Evolutionary conservation across 2,329 filamentous ascomycete genomes (phyloP).

Genomic region (Scopulariopsis brevicaulis): DNA sequence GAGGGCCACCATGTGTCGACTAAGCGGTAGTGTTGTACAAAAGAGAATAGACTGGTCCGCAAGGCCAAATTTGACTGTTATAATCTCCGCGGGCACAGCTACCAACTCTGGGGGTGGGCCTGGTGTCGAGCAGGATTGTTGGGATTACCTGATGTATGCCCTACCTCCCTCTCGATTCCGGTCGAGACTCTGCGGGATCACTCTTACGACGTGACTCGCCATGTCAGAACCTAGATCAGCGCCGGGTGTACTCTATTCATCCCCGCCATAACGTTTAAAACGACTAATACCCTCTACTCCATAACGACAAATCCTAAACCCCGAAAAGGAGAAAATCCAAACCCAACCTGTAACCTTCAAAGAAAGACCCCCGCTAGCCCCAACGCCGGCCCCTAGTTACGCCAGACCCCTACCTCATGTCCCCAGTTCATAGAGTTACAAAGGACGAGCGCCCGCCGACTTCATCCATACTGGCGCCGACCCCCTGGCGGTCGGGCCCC

Average conservation of each 20-base stretch:
- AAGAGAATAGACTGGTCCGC: not conserved
- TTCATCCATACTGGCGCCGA: too few species aligned
- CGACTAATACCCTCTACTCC: not conserved
- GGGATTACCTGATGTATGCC: too few species aligned
- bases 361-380: not conserved
- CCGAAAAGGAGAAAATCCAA: not conserved
- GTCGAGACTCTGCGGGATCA: too few species aligned
- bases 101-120: too few species aligned
- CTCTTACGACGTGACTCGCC: too few species aligned
- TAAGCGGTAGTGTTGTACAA: not conserved
- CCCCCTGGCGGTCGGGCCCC: too few species aligned
- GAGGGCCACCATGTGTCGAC: conserved; percentile 6
- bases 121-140: too few species aligned
- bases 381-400: not conserved
- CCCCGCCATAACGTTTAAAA: not conserved
- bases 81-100: too few species aligned
- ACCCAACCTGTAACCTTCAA: not conserved
- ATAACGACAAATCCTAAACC: not conserved
- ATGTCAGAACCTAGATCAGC: too few species aligned
- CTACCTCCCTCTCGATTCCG: too few species aligned
- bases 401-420: not conserved
- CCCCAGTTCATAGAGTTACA: not conserved
- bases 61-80: not conserved
- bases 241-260: too few species aligned
- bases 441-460: not conserved